phyloP scores from a whole-genome alignment of 768 basidiomycete species.

The Mycena rosella region DNA sequence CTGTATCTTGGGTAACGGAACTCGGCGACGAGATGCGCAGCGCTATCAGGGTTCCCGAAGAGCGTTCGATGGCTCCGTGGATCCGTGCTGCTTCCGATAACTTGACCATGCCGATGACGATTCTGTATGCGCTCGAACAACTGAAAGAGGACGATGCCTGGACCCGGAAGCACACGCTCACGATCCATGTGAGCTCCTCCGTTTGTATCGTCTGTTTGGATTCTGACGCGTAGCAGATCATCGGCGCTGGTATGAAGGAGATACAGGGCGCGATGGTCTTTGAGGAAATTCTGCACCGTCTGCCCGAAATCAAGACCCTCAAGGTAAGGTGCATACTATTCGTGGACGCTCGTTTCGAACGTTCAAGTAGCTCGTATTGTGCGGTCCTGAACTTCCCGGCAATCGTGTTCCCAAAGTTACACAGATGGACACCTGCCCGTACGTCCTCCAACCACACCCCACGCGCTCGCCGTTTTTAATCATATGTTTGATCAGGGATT shows the following conservation, averaged over 20 bases:
- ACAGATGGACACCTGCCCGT: no score
- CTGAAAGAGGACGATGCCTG: slow-evolving; percentile 45
- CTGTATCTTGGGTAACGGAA: neutral
- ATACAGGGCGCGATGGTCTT: slow-evolving; percentile 25
- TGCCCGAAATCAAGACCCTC: slow-evolving; percentile 40
- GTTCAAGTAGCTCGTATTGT: slow-evolving; percentile 33
- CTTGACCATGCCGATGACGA: slow-evolving; percentile 41
- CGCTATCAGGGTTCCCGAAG: neutral
- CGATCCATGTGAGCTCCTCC: slow-evolving; percentile 44
- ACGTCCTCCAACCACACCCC: no score
- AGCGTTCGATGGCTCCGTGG: neutral
- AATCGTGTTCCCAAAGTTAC: no score
- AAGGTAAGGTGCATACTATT: slow-evolving; percentile 30
- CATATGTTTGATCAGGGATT: no score
- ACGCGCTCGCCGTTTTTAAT: no score
- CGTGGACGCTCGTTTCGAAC: neutral
- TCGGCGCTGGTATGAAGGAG: slow-evolving; percentile 37
- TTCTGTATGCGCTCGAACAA: slow-evolving; percentile 48
- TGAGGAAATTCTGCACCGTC: slow-evolving; percentile 43
- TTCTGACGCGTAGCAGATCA: slow-evolving; percentile 30
- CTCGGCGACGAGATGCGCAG: neutral
- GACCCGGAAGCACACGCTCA: slow-evolving; percentile 46
- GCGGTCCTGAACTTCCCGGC: slow-evolving; percentile 38
- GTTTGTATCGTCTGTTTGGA: neutral
- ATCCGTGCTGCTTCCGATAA: neutral